Base-by-base conservation (phyloP, 2,329 filamentous ascomycete species). In the Colletotrichum nymphaeae region DNA sequence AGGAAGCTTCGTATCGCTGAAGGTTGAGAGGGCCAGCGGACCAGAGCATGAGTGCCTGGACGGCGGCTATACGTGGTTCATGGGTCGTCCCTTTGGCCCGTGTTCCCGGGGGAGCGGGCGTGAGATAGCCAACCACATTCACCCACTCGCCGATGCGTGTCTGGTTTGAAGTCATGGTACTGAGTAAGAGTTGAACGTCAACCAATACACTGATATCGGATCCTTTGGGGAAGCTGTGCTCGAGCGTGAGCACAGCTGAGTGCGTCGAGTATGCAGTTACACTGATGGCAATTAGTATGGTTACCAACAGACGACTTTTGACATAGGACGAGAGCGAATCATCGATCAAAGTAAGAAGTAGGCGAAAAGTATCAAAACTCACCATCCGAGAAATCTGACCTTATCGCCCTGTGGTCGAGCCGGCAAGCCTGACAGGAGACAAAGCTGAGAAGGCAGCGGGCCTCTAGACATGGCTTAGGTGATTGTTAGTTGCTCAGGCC, bases 371-470 rank as follows among this genome's bases (percentile, higher is more conserved):
- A n/a, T 22, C 46, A 30, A 30, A 68, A 58, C 72, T 59, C 88
- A 98, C 96, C 95, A 98, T 82, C 95, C 95, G 63, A 98, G 84
- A 82, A 98, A 97, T 74, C 96, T 92, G 74, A 98, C 93, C 84
- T 98, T 98, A n/a, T 91, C 89, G 53, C 90, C 89, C 16, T 84
- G 76, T n/a, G 84, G 79, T 62, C 85, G 84, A 63, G 80, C 79
- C 4, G 88, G 84, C 16, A 95, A 83, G 69, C 89, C 85, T 16
- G 89, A 90, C 67, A 96, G 86, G 73, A 95, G 90, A 73, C 92
- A 90, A 53, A 92, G 85, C 72, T 84, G 86, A 26, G 92, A 92
- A 7, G 94, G 89, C 37, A 90, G 84, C 32, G 94, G 93, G 9
- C 88, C 90, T 74, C 83, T 83, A 24, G 87, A 88, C 88, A 90